Base-by-base conservation (phyloP, 2,329 filamentous ascomycete genomes). In the Fusarium poae region DNA sequence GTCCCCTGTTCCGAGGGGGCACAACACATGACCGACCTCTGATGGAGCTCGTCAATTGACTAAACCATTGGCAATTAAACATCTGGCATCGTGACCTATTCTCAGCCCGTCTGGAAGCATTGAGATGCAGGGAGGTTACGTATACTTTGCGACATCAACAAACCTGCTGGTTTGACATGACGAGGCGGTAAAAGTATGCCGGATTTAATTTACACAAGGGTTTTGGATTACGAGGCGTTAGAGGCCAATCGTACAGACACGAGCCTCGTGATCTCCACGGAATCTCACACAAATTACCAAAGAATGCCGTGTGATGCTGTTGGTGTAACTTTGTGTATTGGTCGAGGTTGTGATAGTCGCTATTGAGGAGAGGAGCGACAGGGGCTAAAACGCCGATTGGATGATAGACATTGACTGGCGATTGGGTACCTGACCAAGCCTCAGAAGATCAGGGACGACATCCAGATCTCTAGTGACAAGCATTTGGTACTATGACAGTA, bases 11-110 rank as follows among this genome's bases (percentile, higher is more conserved):
- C 55, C 53, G 56, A 61, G 59, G 37, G 48, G 62, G 57, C 32
- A 63, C 67, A 63, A 62, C 71, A 62, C 69, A 67, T 73, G 71
- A 73, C 71, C 69, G 71, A 73, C 71, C 69, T 49, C 20, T 6
- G 27, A 72, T 73, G 71, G 71, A 72, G 65, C 67, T 70, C 54
- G 45, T 60, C 42, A 73, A 62, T 57, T 49, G 53, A 62, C 53
- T 51, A 62, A 55, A 58, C 68, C 63, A 73, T 64, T 67, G 63
- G 71, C 59, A 73, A 73, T 73, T 73, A 73, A 72, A 71, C 59
- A 73, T 69, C 57, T 63, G 69, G 58, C 71, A 73, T 72, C 71
- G 71, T 73, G 71, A 73, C 69, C 65, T 49, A 39, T 59, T 57
- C 34, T 18, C 68, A 73, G 54, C 56, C 58, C 34, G 49, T 55